Evolutionary conservation across 805 yeast species (phyloP).

Genomic region (Ascoidea tarda): DNA sequence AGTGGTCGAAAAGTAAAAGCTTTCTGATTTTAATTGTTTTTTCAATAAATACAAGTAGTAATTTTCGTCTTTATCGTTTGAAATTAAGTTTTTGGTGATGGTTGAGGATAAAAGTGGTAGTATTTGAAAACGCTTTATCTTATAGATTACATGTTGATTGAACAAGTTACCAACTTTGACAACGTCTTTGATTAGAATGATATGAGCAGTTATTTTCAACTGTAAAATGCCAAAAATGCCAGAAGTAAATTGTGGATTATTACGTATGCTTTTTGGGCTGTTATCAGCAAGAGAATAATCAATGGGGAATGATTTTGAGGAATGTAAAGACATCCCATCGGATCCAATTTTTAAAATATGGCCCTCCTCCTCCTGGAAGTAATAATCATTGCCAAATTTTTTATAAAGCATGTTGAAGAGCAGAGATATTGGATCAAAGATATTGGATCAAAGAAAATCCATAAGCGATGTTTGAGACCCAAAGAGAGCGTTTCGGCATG

Average conservation of each 20-base stretch:
- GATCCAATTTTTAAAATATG: too few relatives aligned
- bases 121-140: slow-evolving; percentile 3
- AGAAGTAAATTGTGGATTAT: too few relatives aligned
- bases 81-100: neutral
- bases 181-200: slow-evolving; percentile 2
- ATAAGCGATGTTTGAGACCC: too few relatives aligned
- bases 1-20: slow-evolving; percentile 53
- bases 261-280: too few relatives aligned
- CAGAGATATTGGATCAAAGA: slow-evolving; percentile 1
- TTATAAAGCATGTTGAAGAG: slow-evolving; percentile 1
- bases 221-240: slow-evolving; percentile 8
- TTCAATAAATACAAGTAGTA: slow-evolving; percentile 31
- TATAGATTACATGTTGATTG: slow-evolving; percentile 3
- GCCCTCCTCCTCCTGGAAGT: too few relatives aligned
- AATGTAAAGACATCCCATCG: too few relatives aligned
- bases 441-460: too few relatives aligned
- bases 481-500: too few relatives aligned
- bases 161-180: neutral
- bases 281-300: too few relatives aligned
- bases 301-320: too few relatives aligned
- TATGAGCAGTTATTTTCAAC: slow-evolving; percentile 1
- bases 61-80: slow-evolving; percentile 4
- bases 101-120: slow-evolving; percentile 1
- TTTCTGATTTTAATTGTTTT: slow-evolving; percentile 53
- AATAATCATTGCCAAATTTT: too few relatives aligned